Evolutionary conservation across 495 filamentous ascomycete species (phyloP).

Genomic region (Lasiosphaeris hirsuta): DNA sequence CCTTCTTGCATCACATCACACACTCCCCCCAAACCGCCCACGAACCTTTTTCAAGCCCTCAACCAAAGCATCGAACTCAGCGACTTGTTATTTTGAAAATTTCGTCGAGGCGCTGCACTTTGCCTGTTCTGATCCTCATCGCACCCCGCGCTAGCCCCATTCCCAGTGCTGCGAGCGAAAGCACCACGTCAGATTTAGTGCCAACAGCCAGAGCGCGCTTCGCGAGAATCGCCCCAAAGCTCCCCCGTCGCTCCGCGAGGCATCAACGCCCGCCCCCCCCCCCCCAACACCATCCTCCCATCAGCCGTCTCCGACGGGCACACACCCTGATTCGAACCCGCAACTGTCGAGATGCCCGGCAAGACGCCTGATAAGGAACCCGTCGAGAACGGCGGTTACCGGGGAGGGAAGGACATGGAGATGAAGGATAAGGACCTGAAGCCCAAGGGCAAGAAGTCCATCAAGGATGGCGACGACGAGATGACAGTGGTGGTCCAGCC

Average conservation of each 20-base stretch:
- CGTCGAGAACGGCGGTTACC: constrained; percentile 70
- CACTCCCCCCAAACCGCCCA: constrained; percentile 6
- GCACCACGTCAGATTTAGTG: constrained; percentile 8
- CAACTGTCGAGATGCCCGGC: constrained; percentile 47
- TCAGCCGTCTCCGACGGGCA: constrained; percentile 16
- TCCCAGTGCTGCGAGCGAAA: not conserved
- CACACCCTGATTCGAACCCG: constrained; percentile 7
- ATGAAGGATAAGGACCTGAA: constrained; percentile 75
- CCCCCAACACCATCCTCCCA: constrained; percentile 21
- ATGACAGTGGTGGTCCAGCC: constrained; percentile 87
- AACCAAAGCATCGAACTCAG: constrained; percentile 2
- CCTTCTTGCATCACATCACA: constrained; percentile 23
- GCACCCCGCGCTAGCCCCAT: not conserved
- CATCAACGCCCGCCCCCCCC: constrained; percentile 15
- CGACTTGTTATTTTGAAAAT: not conserved
- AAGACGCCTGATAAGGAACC: constrained; percentile 73
- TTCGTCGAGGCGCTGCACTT: not conserved
- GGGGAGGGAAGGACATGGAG: constrained; percentile 74
- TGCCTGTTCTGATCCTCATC: not conserved
- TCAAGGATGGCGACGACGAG: constrained; percentile 63
- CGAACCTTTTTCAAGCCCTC: not conserved
- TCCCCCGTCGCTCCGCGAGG: constrained; percentile 21
- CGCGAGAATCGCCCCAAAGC: constrained; percentile 22
- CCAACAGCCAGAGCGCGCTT: constrained; percentile 31
- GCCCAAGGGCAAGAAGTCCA: constrained; percentile 61